Evolutionary conservation across 2,329 filamentous ascomycete genomes (phyloP).

Genomic region (Pyricularia sp.): DNA sequence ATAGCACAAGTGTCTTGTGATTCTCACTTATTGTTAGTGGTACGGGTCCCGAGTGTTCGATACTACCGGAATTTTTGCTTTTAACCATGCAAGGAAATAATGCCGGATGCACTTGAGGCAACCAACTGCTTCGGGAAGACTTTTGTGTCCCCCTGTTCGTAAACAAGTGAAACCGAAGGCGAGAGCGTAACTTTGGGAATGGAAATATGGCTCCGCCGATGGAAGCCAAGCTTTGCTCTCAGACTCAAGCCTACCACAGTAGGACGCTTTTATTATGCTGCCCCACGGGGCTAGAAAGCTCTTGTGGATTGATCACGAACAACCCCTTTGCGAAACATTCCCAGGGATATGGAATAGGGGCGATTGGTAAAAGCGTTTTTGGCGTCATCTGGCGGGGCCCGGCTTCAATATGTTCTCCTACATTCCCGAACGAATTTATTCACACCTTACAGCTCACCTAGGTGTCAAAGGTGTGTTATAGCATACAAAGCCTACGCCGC

Average conservation of each 20-base stretch:
- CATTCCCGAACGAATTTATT: too few species aligned
- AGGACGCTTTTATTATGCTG: background rate
- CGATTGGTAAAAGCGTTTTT: background rate
- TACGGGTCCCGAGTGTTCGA: background rate
- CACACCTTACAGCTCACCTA: too few species aligned
- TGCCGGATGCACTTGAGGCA: background rate
- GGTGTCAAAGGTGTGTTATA: too few species aligned
- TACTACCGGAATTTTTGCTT: background rate
- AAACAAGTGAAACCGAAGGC: background rate
- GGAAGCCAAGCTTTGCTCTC: background rate
- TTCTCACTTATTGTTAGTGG: background rate
- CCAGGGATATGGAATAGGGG: background rate
- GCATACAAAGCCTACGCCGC: too few species aligned
- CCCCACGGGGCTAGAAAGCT: background rate
- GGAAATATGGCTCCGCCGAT: background rate
- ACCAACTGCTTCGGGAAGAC: background rate
- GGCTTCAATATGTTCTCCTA: too few species aligned
- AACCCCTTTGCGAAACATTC: background rate
- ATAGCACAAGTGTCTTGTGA: background rate
- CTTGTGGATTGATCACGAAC: background rate
- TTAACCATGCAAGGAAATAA: too few species aligned
- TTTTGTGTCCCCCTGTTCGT: background rate
- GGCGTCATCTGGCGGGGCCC: too few species aligned
- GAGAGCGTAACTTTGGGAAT: background rate
- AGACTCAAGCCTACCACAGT: background rate